Percentiles rank a stretch among this genome's conserved stretches.
phyloP scores from a whole-genome alignment of 495 filamentous ascomycete species.

The Amniculicola lignicola region DNA sequence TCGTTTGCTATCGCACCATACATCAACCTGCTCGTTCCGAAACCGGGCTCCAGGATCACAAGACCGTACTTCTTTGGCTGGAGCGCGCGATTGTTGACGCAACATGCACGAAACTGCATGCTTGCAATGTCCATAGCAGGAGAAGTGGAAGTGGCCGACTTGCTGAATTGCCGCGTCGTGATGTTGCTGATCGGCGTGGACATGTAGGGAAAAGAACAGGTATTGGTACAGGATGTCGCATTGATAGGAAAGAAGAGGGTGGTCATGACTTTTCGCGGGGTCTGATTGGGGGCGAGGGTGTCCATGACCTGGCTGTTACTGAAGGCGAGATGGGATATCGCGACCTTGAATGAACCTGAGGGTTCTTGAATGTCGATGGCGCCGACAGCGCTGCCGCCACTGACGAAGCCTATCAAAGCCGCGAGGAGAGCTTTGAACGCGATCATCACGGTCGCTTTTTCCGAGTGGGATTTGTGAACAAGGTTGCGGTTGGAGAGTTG shows the following conservation, averaged over 20 bases:
- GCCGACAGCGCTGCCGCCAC: too few species aligned
- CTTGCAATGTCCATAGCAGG: constrained; percentile 25
- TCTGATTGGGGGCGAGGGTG: too few species aligned
- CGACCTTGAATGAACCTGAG: too few species aligned
- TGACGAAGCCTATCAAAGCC: too few species aligned
- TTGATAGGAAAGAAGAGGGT: constrained; percentile 1
- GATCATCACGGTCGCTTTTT: too few species aligned
- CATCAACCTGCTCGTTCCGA: constrained; percentile 50
- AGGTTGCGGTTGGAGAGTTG: too few species aligned
- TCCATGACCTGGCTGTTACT: too few species aligned
- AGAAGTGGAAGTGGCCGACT: neutral
- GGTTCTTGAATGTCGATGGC: too few species aligned
- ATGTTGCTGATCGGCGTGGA: neutral
- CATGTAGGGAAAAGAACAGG: neutral
- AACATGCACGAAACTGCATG: constrained; percentile 2
- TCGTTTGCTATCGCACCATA: constrained; percentile 2
- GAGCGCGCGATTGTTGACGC: neutral
- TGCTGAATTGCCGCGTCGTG: constrained; percentile 1
- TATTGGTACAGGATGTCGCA: neutral
- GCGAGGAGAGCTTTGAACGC: too few species aligned
- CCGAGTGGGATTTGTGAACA: too few species aligned
- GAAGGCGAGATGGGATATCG: too few species aligned
- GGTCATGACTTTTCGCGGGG: constrained; percentile 6
- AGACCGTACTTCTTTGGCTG: constrained; percentile 32
- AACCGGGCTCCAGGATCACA: constrained; percentile 63